phyloP scores from a whole-genome alignment of 2,329 filamentous ascomycete species.

The Fusarium guadeloupense region DNA sequence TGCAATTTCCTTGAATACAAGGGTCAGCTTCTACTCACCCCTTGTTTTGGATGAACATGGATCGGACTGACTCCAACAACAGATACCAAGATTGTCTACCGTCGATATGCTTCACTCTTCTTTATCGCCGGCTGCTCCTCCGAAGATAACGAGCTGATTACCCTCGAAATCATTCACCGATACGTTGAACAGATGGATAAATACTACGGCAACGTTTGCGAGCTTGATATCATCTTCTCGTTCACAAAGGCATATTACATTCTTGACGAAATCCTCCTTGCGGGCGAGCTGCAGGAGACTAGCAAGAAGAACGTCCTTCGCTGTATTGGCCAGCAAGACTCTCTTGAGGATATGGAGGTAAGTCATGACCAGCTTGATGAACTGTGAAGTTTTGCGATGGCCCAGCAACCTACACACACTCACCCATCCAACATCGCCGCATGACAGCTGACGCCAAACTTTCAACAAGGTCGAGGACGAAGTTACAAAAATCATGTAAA shows the following conservation, averaged over 20 bases:
- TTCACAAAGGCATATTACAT: conserved; percentile 99
- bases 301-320: conserved; percentile 99
- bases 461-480: conserved; percentile 81
- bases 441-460: conserved; percentile 46
- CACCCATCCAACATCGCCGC: conserved; percentile 21
- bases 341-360: conserved; percentile 99
- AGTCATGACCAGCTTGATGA: conserved; percentile 55
- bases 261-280: conserved; percentile 92
- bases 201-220: conserved; percentile 99
- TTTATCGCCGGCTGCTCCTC: conserved; percentile 98
- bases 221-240: conserved; percentile 99
- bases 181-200: conserved; percentile 99
- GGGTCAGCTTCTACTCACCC: conserved; percentile 63
- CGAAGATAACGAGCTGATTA: conserved; percentile 98
- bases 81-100: conserved; percentile 99
- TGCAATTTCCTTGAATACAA: conserved; percentile 99
- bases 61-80: conserved; percentile 22
- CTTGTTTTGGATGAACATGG: conserved; percentile 3
- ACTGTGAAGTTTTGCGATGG: conserved; percentile 29
- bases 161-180: conserved; percentile 97
- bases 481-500: conserved; percentile 88
- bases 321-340: conserved; percentile 97
- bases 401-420: conserved; percentile 25
- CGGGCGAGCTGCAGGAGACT: conserved; percentile 97
- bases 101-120: conserved; percentile 97